Evolutionary conservation across 441 rosid species (phyloP), one percentile per base, ranked within the genome.

Genomic region (Jatropha multifida): DNA sequence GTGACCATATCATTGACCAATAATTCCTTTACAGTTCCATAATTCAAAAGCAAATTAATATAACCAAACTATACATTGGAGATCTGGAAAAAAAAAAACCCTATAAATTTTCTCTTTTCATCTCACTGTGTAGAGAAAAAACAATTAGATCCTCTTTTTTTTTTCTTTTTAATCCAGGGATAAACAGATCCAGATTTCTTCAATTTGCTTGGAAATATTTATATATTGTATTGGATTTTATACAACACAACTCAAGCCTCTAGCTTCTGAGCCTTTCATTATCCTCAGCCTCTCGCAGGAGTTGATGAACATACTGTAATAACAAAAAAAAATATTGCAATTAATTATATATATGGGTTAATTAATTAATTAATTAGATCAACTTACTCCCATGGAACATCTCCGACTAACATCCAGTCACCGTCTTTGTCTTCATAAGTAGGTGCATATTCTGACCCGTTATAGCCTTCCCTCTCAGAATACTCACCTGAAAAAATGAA

Each of bases 341-440:
- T 7, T 42, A 59, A 20, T 56, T 46, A 7, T 52, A 48, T 2
- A 17, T 55, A n/a, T 55, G 7, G 3, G 27, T 2, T 61, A 61
- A 46, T 58, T 46, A 17, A 27, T 18, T 10, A 9, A 10, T n/a
- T 11, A 15, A 20, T 58, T 37, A 49, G 26, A 51, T 32, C 52
- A 74, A 81, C 94, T 87, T 78, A 92, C 94, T 86, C 84, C 95
- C 95, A 90, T 5, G 94, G 94, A 65, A 88, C 92, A 82, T 90
- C 94, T 80, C 94, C 94, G 4, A 86, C 90, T 41, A 92, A 77
- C 97, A 92, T 92, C 97, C 92, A 88, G 54, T 92, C 97, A 65
- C 97, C 90, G 79, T 92, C 97, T 73, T 90, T 90, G 77, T 92
- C 97, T 58, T 92, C 92, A 73, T 90, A 92, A n/a, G 97, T 90